Base-by-base conservation (phyloP, 192 early-diverging fungal genomes). In the Coemansia sp. region DNA sequence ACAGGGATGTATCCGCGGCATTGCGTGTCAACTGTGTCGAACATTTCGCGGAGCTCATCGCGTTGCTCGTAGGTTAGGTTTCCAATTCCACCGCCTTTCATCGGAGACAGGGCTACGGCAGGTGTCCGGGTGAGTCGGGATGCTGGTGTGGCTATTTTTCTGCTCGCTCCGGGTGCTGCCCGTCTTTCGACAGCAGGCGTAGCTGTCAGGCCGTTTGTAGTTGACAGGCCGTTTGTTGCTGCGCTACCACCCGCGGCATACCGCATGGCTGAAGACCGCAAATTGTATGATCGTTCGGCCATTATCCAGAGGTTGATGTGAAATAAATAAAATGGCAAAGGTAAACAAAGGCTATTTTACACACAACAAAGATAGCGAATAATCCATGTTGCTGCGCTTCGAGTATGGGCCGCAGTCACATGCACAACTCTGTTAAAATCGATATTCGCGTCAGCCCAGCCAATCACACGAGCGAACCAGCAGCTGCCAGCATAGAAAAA, bases 21-120 rank as follows among this genome's bases (percentile, higher is more conserved):
- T 0, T 42, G 50, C 2, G 37, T 49, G 56, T 83, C 82, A 15
- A 76, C 58, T 56, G 65, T 66, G 10, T 67, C 58, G 26, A 83
- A 83, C 4, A 78, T n/a, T 2, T 70, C 67, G 4, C 57, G 67
- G n/a, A 83, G 48, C 62, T 80, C 52, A 25, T 71, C 74, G 26
- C 70, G 70, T 56, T 76, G 60, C 62, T 76, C 73, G 11, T 62
- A 55, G 10, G 64, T 65, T 47, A 74, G 31, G 59, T 70, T 75
- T 12, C 73, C 73, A 40, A 74, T 66, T 1, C 59, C 71, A 1
- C 49, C 65, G 24, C 36, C 55, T 18, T 56, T 38, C 34, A 56
- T 56, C 3, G 52, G 52, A 15, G 52, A 54, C 9, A 36, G 55
- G 7, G 28, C 60, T 15, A 15, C 26, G 15, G 53, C 67, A 6